These are phyloP conservation scores for Acacia concinna DNA, from an alignment of 331 rosid genomes.

Conservation along the genomic window DNA sequence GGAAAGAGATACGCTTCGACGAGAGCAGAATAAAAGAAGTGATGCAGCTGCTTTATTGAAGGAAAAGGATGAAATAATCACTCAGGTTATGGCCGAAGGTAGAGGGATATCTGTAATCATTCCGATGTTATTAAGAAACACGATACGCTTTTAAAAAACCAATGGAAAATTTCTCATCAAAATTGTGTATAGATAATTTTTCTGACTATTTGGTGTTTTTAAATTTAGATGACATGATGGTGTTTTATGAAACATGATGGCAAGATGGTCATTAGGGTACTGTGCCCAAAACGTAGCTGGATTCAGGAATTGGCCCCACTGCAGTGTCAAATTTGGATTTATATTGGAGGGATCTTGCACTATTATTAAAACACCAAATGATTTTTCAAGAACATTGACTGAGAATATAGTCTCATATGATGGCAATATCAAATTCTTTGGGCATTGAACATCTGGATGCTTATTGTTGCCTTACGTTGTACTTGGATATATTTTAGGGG, in stretches of 20 bases:
- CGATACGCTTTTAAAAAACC: not conserved
- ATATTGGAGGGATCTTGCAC: slow-evolving; percentile 5
- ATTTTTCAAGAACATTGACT: slow-evolving; percentile 7
- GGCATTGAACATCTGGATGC: slow-evolving; percentile 14
- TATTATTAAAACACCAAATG: not conserved
- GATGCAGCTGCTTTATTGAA: slow-evolving; percentile 97
- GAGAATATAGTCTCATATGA: not conserved
- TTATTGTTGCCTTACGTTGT: not conserved
- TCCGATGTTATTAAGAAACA: not conserved
- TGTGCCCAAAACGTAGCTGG: not conserved
- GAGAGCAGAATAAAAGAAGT: slow-evolving; percentile 94
- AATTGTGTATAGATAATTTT: slow-evolving; percentile 2
- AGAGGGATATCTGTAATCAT: slow-evolving; percentile 25
- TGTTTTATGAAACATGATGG: not conserved
- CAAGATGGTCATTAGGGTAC: not conserved
- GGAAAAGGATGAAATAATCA: slow-evolving; percentile 98
- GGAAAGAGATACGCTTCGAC: slow-evolving; percentile 95
- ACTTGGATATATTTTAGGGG: slow-evolving; percentile 4
- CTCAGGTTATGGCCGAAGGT: slow-evolving; percentile 99
- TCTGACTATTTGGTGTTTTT: slow-evolving; percentile 11
- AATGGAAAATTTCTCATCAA: slow-evolving; percentile 10
- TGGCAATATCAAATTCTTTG: not conserved
- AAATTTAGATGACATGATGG: slow-evolving; percentile 23
- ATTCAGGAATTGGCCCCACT: not conserved
- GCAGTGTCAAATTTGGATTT: not conserved